Conservation (phyloP, 1,284 basidiomycete species). For the Earliella scabrosa region DNA sequence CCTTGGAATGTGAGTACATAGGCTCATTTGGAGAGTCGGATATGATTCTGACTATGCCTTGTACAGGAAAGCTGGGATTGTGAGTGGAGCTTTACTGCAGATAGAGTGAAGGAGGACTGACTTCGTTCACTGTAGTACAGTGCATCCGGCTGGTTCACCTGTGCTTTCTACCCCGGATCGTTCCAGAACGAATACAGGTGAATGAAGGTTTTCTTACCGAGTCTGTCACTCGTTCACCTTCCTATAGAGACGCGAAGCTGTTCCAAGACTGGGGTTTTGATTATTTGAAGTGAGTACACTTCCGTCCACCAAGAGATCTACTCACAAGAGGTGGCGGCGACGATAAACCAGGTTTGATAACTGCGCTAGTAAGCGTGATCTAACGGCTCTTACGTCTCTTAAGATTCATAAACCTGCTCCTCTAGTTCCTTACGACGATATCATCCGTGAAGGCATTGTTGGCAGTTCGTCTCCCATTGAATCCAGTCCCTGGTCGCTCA, state of each 20-base stretch:
- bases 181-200: slow-evolving; percentile 51
- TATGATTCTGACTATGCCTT: too few relatives aligned
- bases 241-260: slow-evolving; percentile 41
- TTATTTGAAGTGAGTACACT: slow-evolving; percentile 47
- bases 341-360: slow-evolving; percentile 47
- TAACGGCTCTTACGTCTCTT: too few relatives aligned
- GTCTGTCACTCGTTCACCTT: not conserved
- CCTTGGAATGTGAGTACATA: slow-evolving; percentile 53
- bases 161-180: slow-evolving; percentile 54
- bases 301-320: not conserved
- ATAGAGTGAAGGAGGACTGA: not conserved
- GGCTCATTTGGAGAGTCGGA: too few relatives aligned
- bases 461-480: slow-evolving; percentile 48
- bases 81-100: slow-evolving; percentile 13
- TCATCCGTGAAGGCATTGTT: slow-evolving; percentile 49
- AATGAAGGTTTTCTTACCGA: too few relatives aligned
- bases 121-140: slow-evolving; percentile 44
- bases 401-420: not conserved
- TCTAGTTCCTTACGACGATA: slow-evolving; percentile 51
- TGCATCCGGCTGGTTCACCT: slow-evolving; percentile 59
- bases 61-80: slow-evolving; percentile 40
- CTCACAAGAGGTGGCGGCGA: too few relatives aligned
- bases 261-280: slow-evolving; percentile 59
- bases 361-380: slow-evolving; percentile 52
- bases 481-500: not conserved